Evolutionary conservation across 23 red algal genomes (phyloP).

Genomic region (Agarophyton chilense): DNA sequence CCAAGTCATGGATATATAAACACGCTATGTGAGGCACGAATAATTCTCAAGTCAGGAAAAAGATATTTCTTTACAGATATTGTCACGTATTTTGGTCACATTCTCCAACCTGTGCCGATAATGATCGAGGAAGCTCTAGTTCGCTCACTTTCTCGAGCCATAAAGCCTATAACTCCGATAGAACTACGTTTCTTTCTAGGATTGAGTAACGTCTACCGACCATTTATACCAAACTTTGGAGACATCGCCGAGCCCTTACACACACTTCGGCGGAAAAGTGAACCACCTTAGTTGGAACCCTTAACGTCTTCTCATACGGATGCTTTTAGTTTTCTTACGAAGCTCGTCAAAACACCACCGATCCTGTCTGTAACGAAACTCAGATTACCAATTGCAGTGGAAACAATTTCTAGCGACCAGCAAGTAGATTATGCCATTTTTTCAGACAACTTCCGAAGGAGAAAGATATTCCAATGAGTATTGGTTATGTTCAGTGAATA

Average conservation of each 20-base stretch:
- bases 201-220: constrained; percentile 13
- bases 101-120: neutral
- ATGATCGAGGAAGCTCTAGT: constrained; percentile 4
- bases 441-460: neutral
- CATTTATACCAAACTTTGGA: neutral
- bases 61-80: neutral
- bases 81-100: constrained; percentile 4
- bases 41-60: constrained; percentile 8
- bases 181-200: constrained; percentile 21
- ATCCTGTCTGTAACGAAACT: neutral
- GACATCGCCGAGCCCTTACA: neutral
- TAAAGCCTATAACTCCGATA: neutral
- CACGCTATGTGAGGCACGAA: neutral
- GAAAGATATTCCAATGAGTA: neutral
- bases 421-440: neutral
- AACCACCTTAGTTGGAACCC: neutral
- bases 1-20: neutral
- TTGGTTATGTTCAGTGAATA: neutral
- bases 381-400: neutral
- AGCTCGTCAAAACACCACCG: neutral
- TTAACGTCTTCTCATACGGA: neutral
- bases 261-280: neutral
- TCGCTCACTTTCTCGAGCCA: neutral
- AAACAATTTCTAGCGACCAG: neutral
- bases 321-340: neutral